Evolutionary conservation across 148 eudicot genomes (phyloP).

Genomic region (Vaccinium myrtillus): DNA sequence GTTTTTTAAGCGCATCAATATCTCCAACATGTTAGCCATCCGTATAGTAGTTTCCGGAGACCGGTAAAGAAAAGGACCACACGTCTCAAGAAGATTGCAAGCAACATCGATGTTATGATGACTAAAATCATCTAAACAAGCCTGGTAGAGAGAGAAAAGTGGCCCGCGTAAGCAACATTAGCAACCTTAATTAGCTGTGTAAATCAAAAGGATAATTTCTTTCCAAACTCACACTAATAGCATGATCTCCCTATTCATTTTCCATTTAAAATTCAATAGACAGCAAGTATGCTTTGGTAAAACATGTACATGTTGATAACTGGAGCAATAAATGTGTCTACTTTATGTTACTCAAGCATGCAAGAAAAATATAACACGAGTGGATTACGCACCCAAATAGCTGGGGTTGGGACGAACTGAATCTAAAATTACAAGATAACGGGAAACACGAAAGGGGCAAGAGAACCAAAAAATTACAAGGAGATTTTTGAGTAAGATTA

Average conservation of each 20-base stretch:
- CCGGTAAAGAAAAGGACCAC: constrained; percentile 91
- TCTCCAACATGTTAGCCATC: constrained; percentile 96
- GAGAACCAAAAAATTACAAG: background rate
- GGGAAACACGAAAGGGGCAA: background rate
- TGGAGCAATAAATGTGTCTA: background rate
- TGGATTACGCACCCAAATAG: background rate
- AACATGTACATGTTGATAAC: background rate
- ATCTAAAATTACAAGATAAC: background rate
- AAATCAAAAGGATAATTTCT: background rate
- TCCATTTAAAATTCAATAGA: background rate
- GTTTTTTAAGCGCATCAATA: constrained; percentile 91
- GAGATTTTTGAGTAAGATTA: background rate
- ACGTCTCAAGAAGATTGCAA: constrained; percentile 97
- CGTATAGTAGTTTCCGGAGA: constrained; percentile 89
- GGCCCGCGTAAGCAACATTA: background rate
- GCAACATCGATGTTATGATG: constrained; percentile 98
- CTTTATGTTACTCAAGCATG: background rate
- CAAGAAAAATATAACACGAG: background rate
- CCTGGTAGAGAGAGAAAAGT: constrained; percentile 37
- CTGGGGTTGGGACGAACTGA: background rate
- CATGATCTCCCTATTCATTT: background rate
- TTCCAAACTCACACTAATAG: background rate
- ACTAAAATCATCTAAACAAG: constrained; percentile 91
- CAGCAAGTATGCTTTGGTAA: background rate
- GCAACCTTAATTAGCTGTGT: background rate